phyloP scores from a whole-genome alignment of 2,329 filamentous ascomycete species.

The Proliferodiscus dingleyae region DNA sequence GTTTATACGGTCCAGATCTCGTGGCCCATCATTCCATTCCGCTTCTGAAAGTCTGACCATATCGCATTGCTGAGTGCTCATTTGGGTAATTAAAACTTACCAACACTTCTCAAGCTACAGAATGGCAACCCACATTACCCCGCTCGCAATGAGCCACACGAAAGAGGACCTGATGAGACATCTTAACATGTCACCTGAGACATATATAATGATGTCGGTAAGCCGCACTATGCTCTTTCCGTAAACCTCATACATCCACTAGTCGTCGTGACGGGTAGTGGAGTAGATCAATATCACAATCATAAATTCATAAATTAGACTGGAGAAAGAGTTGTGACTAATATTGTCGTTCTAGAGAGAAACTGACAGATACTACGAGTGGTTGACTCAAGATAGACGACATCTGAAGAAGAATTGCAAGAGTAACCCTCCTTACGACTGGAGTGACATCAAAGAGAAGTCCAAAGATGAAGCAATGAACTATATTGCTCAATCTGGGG shows the following conservation, averaged over 20 bases:
- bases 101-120: slow-evolving; percentile 3
- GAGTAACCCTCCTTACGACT: slow-evolving; percentile 29
- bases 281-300: no score
- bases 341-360: slow-evolving; percentile 26
- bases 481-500: slow-evolving; percentile 20
- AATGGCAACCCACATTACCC: slow-evolving; percentile 17
- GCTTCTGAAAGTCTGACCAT: no score
- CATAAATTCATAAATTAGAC: not conserved
- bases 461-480: slow-evolving; percentile 30
- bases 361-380: slow-evolving; percentile 28
- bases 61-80: no score
- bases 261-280: not conserved
- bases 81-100: not conserved
- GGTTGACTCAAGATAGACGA: slow-evolving; percentile 25
- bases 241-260: not conserved
- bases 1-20: no score
- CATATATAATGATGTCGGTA: slow-evolving; percentile 30
- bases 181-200: slow-evolving; percentile 24
- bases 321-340: slow-evolving; percentile 20
- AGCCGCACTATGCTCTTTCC: slow-evolving; percentile 8
- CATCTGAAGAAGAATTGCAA: slow-evolving; percentile 30
- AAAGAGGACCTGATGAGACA: slow-evolving; percentile 30
- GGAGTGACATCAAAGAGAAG: slow-evolving; percentile 30
- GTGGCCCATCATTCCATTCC: no score
- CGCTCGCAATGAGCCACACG: slow-evolving; percentile 30